A percentile compares a stretch with the other conserved stretches of the same genome.
Evolutionary conservation across 352 stramenopile species (phyloP).

Genomic region (Phytophthora pluvialis): DNA sequence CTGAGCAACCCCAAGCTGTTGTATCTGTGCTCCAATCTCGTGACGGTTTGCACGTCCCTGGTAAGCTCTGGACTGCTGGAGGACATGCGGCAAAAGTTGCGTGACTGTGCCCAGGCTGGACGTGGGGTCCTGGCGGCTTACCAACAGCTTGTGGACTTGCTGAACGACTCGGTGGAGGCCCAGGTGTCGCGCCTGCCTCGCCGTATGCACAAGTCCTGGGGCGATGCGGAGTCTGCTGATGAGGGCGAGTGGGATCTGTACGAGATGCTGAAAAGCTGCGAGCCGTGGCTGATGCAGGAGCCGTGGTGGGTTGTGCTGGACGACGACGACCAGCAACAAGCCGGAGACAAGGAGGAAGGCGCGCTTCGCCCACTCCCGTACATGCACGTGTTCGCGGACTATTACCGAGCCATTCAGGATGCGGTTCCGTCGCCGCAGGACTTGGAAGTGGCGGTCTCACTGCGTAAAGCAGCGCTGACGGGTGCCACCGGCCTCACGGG

Average conservation of each 20-base stretch:
- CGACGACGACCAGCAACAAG: constrained; percentile 45
- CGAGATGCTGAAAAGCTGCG: constrained; percentile 63
- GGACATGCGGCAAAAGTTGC: constrained; percentile 53
- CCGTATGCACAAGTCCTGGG: constrained; percentile 49
- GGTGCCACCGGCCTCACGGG: constrained; percentile 50
- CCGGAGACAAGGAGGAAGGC: constrained; percentile 43
- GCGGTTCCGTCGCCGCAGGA: constrained; percentile 51
- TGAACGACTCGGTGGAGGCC: constrained; percentile 55
- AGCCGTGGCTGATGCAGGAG: constrained; percentile 60
- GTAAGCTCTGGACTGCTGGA: constrained; percentile 48
- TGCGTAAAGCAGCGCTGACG: constrained; percentile 49
- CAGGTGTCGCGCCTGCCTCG: constrained; percentile 49
- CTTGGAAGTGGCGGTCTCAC: constrained; percentile 47
- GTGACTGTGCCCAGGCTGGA: constrained; percentile 51
- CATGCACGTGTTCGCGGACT: constrained; percentile 54
- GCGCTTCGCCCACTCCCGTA: constrained; percentile 50
- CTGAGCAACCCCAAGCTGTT: constrained; percentile 66
- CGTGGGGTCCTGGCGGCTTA: constrained; percentile 50
- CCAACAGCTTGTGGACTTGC: constrained; percentile 48
- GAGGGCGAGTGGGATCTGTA: constrained; percentile 63
- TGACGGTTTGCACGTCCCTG: constrained; percentile 52
- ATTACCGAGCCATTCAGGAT: constrained; percentile 50
- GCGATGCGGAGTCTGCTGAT: constrained; percentile 42
- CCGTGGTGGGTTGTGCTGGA: constrained; percentile 62
- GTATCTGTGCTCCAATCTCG: constrained; percentile 63